Conservation (phyloP, 2,329 filamentous ascomycete species). For the Phialophora macrospora region DNA sequence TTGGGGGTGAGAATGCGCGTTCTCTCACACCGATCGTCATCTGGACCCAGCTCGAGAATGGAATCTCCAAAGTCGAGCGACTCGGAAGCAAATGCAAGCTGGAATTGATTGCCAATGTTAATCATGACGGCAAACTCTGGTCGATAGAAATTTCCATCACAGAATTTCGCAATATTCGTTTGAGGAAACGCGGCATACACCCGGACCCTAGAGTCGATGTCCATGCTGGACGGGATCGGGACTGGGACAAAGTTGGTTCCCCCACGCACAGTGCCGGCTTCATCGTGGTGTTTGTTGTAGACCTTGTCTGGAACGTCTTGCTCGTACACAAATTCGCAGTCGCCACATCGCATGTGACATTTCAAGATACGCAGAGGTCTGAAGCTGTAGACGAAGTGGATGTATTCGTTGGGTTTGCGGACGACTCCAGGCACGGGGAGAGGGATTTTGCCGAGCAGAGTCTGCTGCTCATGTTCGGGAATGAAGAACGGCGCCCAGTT, state of each 20-base stretch:
- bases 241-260: constrained; percentile 39
- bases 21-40: constrained; percentile 35
- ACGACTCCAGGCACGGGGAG: constrained; percentile 19
- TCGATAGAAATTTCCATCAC: constrained; percentile 33
- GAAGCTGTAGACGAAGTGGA: constrained; percentile 38
- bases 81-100: constrained; percentile 38
- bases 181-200: constrained; percentile 37
- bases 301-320: constrained; percentile 33
- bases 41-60: constrained; percentile 31
- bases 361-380: constrained; percentile 33
- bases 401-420: constrained; percentile 32
- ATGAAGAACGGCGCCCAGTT: constrained; percentile 41
- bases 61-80: constrained; percentile 37
- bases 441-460: constrained; percentile 13
- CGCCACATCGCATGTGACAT: constrained; percentile 33
- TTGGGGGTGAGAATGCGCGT: constrained; percentile 39
- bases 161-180: constrained; percentile 35
- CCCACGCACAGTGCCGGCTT: constrained; percentile 34
- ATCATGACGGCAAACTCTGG: constrained; percentile 38
- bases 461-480: constrained; percentile 24
- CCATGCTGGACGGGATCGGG: constrained; percentile 29
- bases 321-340: constrained; percentile 34
- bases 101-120: constrained; percentile 33
- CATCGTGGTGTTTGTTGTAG: constrained; percentile 28
- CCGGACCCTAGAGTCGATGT: constrained; percentile 26